Conservation (phyloP, 2,329 filamentous ascomycete genomes). For the Chrysoporthe austroafricana region DNA sequence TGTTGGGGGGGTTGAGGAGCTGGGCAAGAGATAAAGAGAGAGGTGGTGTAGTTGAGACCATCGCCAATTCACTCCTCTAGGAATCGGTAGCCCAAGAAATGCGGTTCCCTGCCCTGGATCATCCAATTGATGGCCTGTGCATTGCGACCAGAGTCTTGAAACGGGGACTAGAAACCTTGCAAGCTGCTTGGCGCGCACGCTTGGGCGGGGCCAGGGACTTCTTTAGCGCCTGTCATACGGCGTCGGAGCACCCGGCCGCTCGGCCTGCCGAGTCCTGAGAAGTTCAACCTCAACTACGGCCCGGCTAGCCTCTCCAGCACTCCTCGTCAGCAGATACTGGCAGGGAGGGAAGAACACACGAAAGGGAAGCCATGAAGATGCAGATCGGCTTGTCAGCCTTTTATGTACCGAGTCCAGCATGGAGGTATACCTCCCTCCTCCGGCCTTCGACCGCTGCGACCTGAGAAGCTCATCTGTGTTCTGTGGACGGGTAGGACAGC, state of each 20-base stretch:
- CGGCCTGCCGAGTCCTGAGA: not conserved
- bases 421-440: not conserved
- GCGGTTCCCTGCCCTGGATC: conserved; percentile 4
- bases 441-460: not conserved
- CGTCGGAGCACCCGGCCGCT: not conserved
- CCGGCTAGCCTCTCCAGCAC: not conserved
- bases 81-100: conserved; percentile 11
- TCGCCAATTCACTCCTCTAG: conserved; percentile 6
- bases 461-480: not conserved
- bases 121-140: conserved; percentile 14
- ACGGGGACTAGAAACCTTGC: not conserved
- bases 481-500: not conserved
- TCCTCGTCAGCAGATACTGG: not conserved
- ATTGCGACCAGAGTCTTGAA: not conserved
- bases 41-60: conserved; percentile 9
- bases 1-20: not conserved
- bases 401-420: no score
- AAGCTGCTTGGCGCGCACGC: not conserved
- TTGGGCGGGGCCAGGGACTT: not conserved
- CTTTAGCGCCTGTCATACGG: not conserved
- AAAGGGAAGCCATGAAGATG: not conserved
- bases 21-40: not conserved
- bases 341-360: not conserved
- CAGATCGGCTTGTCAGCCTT: no score
- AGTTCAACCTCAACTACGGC: not conserved